Evolutionary conservation across 192 early-diverging fungal genomes (phyloP).

Genomic region (Pecoramyces ruminantium): DNA sequence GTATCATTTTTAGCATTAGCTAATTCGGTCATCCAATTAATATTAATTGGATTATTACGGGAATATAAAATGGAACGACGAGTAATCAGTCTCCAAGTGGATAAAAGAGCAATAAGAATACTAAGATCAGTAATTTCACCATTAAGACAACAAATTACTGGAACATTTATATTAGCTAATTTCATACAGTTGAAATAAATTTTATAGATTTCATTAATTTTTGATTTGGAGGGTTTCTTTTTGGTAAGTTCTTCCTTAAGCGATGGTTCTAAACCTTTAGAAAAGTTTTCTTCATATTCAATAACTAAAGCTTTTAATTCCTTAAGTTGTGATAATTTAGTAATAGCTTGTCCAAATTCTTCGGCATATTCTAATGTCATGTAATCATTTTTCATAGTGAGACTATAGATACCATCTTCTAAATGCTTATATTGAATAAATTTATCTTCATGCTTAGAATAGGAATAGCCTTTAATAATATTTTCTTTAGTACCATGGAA

Average conservation of each 20-base stretch:
- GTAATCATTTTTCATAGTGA: neutral
- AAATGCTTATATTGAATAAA: neutral
- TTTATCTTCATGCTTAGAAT: too few species aligned
- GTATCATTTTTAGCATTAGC: neutral
- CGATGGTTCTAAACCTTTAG: neutral
- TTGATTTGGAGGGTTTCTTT: neutral
- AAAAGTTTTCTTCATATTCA: neutral
- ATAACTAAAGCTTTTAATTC: neutral
- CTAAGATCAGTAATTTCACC: neutral
- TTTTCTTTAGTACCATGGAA: too few species aligned
- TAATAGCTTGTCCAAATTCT: neutral
- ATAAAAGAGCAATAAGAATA: neutral
- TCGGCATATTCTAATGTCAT: neutral
- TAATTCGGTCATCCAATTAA: neutral
- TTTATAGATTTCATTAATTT: neutral
- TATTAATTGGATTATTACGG: neutral
- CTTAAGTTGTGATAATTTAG: neutral
- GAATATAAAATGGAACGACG: neutral
- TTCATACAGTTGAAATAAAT: neutral
- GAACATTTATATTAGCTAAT: neutral
- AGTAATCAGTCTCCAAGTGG: neutral
- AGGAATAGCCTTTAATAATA: too few species aligned
- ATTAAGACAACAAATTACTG: neutral
- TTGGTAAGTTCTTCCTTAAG: neutral
- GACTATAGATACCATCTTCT: neutral